A percentile compares a stretch with the other conserved stretches of the same genome.
phyloP scores from a whole-genome alignment of 2,329 filamentous ascomycete genomes.

The Celoporthe dispersa region DNA sequence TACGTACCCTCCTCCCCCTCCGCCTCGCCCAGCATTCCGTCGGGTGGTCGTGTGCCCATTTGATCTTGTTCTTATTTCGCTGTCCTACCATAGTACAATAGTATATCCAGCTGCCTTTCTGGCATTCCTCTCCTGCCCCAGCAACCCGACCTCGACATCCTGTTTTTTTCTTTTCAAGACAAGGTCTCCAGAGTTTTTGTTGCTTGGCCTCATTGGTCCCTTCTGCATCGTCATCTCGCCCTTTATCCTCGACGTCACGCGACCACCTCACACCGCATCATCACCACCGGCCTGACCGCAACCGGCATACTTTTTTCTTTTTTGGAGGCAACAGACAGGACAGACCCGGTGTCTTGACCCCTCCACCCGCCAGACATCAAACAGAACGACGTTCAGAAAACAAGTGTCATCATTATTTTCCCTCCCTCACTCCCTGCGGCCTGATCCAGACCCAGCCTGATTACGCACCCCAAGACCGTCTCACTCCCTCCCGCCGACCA shows the following conservation, averaged over 20 bases:
- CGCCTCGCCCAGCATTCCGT: background rate
- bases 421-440: background rate
- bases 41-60: slow-evolving; percentile 1
- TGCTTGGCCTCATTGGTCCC: background rate
- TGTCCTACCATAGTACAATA: background rate
- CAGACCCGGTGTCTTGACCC: background rate
- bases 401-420: background rate
- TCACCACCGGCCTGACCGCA: background rate
- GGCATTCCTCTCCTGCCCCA: background rate
- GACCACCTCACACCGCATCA: slow-evolving; percentile 3
- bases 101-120: background rate
- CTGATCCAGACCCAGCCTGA: background rate
- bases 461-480: slow-evolving; percentile 1
- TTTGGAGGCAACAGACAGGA: background rate
- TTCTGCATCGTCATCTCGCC: background rate
- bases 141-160: background rate
- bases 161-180: background rate
- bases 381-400: background rate
- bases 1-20: background rate
- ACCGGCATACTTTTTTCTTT: background rate
- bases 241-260: background rate
- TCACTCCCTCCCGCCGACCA: background rate
- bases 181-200: background rate
- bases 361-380: background rate
- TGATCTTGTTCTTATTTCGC: background rate